phyloP scores from a whole-genome alignment of 768 basidiomycete species.

The Holtermannia corniformis region DNA sequence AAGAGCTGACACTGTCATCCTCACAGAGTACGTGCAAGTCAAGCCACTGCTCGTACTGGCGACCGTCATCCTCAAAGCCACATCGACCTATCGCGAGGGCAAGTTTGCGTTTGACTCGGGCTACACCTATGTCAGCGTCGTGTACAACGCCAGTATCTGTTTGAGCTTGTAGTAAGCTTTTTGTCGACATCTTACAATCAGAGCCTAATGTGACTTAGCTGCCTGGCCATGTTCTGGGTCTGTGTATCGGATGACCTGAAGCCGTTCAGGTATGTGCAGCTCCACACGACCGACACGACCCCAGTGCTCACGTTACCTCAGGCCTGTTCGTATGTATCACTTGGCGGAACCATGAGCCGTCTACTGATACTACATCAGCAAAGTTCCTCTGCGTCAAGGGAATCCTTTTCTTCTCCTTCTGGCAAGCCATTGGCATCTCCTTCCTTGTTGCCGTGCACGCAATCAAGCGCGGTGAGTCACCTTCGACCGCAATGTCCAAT shows the following conservation, averaged over 20 bases:
- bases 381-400: constrained; percentile 99
- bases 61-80: constrained; percentile 75
- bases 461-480: constrained; percentile 51
- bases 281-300: too few species aligned
- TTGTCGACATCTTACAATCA: too few species aligned
- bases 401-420: constrained; percentile 96
- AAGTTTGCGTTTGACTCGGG: constrained; percentile 73
- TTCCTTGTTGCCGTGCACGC: constrained; percentile 72
- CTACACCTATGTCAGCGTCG: constrained; percentile 78
- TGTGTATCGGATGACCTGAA: constrained; percentile 79
- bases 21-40: constrained; percentile 86
- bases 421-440: constrained; percentile 83
- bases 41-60: constrained; percentile 80
- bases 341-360: too few species aligned
- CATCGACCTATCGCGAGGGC: constrained; percentile 82
- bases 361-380: too few species aligned
- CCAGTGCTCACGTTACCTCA: neutral
- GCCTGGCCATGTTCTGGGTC: constrained; percentile 94
- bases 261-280: constrained; percentile 58
- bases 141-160: constrained; percentile 47
- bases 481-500: neutral
- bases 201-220: constrained; percentile 41
- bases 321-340: constrained; percentile 37
- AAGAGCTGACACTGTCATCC: neutral
- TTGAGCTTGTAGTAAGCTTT: constrained; percentile 51